These are phyloP conservation scores for Syzygium jambos DNA, from an alignment of 345 rosid species.

Conservation along the genomic window DNA sequence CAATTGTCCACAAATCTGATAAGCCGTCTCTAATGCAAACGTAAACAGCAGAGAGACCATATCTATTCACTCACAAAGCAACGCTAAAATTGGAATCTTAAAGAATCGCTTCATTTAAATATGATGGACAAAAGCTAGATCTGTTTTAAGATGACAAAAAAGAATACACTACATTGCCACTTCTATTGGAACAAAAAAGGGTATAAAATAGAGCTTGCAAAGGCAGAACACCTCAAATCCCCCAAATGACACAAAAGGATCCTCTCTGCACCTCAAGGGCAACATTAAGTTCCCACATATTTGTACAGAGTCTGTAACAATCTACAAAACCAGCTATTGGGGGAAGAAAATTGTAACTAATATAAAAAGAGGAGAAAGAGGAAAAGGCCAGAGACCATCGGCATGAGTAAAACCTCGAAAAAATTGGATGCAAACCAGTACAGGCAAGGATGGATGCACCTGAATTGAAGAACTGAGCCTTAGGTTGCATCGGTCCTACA, in stretches of 20 bases:
- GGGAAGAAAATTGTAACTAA: constrained; percentile 7
- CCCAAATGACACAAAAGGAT: constrained; percentile 1
- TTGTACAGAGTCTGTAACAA: constrained; percentile 27
- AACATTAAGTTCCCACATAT: constrained; percentile 31
- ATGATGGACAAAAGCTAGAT: not conserved
- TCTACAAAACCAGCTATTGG: constrained; percentile 35
- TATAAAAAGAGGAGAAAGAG: constrained; percentile 8
- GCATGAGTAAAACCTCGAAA: not conserved
- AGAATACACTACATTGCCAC: not conserved
- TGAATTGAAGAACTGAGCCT: constrained; percentile 11
- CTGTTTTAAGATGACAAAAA: not conserved
- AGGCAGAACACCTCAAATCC: not conserved
- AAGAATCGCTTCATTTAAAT: not conserved
- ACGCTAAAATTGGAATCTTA: not conserved
- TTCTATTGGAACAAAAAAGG: not conserved
- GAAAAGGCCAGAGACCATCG: constrained; percentile 1
- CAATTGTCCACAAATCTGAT: not conserved
- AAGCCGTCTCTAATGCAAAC: not conserved
- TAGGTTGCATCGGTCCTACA: constrained; percentile 20
- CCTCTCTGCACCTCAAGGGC: constrained; percentile 13
- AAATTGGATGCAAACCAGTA: not conserved
- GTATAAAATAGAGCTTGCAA: not conserved
- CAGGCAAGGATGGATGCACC: constrained; percentile 1
- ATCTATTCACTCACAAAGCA: not conserved
- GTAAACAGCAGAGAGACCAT: not conserved